A percentile compares a stretch with the other conserved stretches of the same genome.
Conservation (phyloP, 2,329 filamentous ascomycete genomes). For the Sclerotiophoma versabilis region DNA sequence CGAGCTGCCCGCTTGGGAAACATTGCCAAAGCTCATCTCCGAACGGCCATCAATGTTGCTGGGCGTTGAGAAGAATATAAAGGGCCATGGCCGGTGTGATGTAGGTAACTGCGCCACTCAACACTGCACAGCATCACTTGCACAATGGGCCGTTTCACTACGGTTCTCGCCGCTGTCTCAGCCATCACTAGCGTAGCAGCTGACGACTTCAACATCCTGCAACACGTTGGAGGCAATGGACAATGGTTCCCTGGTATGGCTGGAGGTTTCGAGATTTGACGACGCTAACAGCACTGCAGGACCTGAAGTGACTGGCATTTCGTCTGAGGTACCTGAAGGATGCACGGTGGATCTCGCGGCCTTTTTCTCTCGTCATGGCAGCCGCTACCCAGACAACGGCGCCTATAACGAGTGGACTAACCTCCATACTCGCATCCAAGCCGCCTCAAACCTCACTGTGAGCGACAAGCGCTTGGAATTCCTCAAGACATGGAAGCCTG, state of each 20-base stretch:
- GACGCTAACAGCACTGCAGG: slow-evolving; percentile 45
- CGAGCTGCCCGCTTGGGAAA: slow-evolving; percentile 29
- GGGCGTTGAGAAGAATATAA: background rate
- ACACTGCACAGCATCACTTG: background rate
- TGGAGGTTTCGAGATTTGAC: background rate
- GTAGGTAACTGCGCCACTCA: background rate
- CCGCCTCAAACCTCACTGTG: slow-evolving; percentile 59
- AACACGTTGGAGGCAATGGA: slow-evolving; percentile 51
- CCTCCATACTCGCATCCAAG: slow-evolving; percentile 58
- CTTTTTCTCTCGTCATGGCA: slow-evolving; percentile 68
- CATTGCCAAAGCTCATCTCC: slow-evolving; percentile 35
- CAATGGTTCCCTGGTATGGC: slow-evolving; percentile 46
- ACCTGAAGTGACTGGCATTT: slow-evolving; percentile 64
- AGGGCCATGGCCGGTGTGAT: background rate
- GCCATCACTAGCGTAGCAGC: slow-evolving; percentile 21
- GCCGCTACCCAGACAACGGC: slow-evolving; percentile 67
- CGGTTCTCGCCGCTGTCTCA: slow-evolving; percentile 24
- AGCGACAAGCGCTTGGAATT: slow-evolving; percentile 61
- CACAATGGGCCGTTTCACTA: slow-evolving; percentile 28
- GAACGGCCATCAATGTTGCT: slow-evolving; percentile 14
- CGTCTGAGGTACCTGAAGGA: slow-evolving; percentile 60
- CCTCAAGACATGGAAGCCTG: slow-evolving; percentile 65
- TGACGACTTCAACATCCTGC: slow-evolving; percentile 41
- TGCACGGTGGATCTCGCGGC: slow-evolving; percentile 68
- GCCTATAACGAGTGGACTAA: slow-evolving; percentile 65